Conservation (phyloP, 345 rosid species). For the Psidium friedrichsthalianum region DNA sequence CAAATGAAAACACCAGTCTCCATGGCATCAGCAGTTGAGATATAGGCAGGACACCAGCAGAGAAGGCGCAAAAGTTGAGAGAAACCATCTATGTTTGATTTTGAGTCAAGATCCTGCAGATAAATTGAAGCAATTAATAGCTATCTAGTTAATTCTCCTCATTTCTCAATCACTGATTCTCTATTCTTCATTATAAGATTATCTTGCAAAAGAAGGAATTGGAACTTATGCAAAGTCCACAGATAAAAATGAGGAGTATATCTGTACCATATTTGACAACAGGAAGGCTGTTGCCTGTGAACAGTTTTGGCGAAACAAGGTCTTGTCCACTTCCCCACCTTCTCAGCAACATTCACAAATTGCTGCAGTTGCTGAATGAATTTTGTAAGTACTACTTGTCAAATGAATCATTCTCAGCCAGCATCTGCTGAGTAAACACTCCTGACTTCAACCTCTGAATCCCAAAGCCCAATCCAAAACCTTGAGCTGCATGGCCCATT, state of each 20-base stretch:
- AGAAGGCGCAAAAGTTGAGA: constrained; percentile 20
- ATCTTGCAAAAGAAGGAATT: not conserved
- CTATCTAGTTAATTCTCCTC: not conserved
- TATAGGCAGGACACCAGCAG: too few relatives aligned
- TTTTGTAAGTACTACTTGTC: constrained; percentile 66
- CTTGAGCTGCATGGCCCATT: constrained; percentile 36
- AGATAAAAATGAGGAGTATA: not conserved
- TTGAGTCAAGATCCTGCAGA: constrained; percentile 53
- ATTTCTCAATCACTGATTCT: too few relatives aligned
- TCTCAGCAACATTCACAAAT: constrained; percentile 78
- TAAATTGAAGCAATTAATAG: not conserved
- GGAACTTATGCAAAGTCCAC: not conserved
- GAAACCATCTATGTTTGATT: constrained; percentile 74
- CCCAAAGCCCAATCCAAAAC: constrained; percentile 40
- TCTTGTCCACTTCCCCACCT: constrained; percentile 72
- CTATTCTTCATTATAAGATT: too few relatives aligned
- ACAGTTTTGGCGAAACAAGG: too few relatives aligned
- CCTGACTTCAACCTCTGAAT: constrained; percentile 64
- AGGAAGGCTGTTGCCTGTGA: constrained; percentile 48
- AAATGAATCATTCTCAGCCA: constrained; percentile 65
- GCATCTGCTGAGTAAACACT: constrained; percentile 56
- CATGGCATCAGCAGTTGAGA: too few relatives aligned
- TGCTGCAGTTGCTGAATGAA: constrained; percentile 88
- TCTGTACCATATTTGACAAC: constrained; percentile 75
- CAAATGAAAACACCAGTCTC: too few relatives aligned